Evolutionary conservation across 768 basidiomycete species (phyloP), one percentile per base, ranked within the genome.

Genomic region (Agaricus sinodeliciosus): DNA sequence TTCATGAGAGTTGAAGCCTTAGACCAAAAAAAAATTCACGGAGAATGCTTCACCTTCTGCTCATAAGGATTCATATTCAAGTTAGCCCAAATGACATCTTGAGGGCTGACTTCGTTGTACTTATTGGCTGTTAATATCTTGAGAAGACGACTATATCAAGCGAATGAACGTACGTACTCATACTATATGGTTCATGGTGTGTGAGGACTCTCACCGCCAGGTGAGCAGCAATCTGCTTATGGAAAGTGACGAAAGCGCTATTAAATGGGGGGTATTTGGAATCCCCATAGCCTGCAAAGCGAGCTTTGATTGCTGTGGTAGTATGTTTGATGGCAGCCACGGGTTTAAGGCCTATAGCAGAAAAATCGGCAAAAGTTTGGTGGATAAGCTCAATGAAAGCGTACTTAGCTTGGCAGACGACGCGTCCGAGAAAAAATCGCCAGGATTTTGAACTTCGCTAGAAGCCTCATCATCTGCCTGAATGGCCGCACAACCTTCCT

Each of bases 51-150:
- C 42, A 86, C 70, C 62, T 82, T 82, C 57, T 77, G 76, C 65
- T 94, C 91, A 60, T 96, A 97, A 0, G 92, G 87, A 63, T 94
- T 95, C 72, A 98, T 65, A 27, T 81, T 79, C 8, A 99, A 74
- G 65, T 96, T 97, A 3, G 77, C 69, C 94, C 95, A 98, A 57
- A 98, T 86, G 43, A 99, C 86, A 67, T 96, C 94, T 26, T 78
- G 75, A 0, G 94, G 94, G 0, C 86, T 78, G 48, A 95, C 84
- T 65, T 96, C 94, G 37, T 85, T 77, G 62, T 84, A 87, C 47
- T 82, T 81, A 25, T 73, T 72, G 9, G 76, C 74, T 76, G 42
- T 45, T 9, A 18, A 40, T 13, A 13, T 19, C 16, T 5, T 35
- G 4, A 9, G 19, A 12, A 18, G 15, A 41, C 19, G 26, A 35